Evolutionary conservation across 140 eudicot genomes (phyloP), one percentile per base, ranked within the genome.

Genomic region (Oenanthe javanica): DNA sequence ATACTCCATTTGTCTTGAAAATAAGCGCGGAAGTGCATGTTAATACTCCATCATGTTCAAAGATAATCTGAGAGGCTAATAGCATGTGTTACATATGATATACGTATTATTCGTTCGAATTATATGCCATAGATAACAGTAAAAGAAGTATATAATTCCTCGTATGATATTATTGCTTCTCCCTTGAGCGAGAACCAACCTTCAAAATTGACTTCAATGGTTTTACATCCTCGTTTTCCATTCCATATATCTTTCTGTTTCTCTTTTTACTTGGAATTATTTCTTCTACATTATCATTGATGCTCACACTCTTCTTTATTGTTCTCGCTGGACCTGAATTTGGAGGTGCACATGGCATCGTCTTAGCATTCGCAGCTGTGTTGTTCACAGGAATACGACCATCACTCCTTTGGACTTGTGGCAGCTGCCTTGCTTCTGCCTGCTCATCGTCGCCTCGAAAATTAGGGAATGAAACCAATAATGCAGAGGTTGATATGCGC

Each of bases 221-320:
- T 50, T 75, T 75, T 13, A 48, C 13, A 15, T 75, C 64, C 6
- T 74, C 79, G 6, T 45, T 74, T 1, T 46, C 55, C 27, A n/a
- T 74, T 57, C 74, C 70, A 49, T 81, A 79, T 76, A 67, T 83
- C 73, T 72, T 82, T 84, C 81, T 84, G 77, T 84, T 84, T 67
- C 66, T 83, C 79, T 69, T 84, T 21, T 43, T 50, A 52, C 82
- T 67, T 54, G 80, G 79, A 15, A 82, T 81, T 57, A 86, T 88
- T 45, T 64, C 81, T 83, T 89, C 89, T 8, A 87, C 89, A 38
- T 83, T 72, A 15, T 89, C 91, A 42, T 82, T 87, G 48, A 89
- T 89, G 71, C 93, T 89, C 18, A 89, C 91, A 82, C 79, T 79
- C 86, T 89, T 89, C 78, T 80, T 81, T 27, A 87, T 63, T 15